Base-by-base conservation (phyloP, 768 basidiomycete species). In the Pisolithus albus region DNA sequence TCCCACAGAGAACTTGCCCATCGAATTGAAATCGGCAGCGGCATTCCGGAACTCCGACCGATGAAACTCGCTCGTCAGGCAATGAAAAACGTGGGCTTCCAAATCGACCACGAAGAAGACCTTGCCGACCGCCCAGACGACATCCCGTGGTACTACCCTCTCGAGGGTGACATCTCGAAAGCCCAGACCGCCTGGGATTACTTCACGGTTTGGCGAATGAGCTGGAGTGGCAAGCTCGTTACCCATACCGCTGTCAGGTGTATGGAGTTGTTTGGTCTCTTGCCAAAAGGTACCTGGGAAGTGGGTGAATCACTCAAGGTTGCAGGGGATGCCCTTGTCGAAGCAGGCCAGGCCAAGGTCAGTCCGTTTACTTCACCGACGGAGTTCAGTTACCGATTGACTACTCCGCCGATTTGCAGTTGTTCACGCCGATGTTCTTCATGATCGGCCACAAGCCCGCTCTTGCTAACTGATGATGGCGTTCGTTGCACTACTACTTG, bases 11-110 rank as follows among this genome's bases (percentile, higher is more conserved):
- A 79, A 42, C 83, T 98, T 52, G 90, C 91, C 11, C 93, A 97
- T 72, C 80, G 80, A 54, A 86, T 97, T 54, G 94, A 97, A 67
- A 74, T 96, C 51, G 95, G 96, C 21, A 92, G 94, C 63, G 96
- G 96, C 50, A 97, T 99, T 61, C 92, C 96, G 18, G 91, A 97
- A 72, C 96, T 98, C 94, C 85, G 96, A 5, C 82, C 83, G 32
- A 70, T 92, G 44, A 65, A 70, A 26, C 67, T 75, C 46, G 84
- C 91, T 0, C 81, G 88, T 51, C 67, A 87, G 53, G 96, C 95
- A 0, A 70, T 99, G 53, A 72, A 79, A 61, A 76, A 72, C 2
- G 93, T 95, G 50, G 96, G 94, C 19, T 92, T 97, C 74, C 69
- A 81, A 61, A 79, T 97, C 55, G 78, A 86, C 62, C 86, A 91